phyloP scores from a whole-genome alignment of 345 rosid species.

The Dipteronia dyeriana region DNA sequence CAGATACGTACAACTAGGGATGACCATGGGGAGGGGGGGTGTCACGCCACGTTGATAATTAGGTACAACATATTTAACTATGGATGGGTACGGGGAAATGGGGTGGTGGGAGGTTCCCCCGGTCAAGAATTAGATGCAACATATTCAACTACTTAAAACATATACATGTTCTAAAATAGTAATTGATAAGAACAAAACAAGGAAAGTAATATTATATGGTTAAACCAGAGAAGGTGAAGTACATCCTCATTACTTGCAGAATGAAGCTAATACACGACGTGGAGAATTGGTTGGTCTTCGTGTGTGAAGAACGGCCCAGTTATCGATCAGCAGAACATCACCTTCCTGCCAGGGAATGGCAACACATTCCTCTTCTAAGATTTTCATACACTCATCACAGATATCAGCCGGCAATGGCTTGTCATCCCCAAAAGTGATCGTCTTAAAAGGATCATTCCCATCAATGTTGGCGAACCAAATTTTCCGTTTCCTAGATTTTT shows the following conservation, averaged over 20 bases:
- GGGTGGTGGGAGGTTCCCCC: no score
- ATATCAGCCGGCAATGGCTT: slow-evolving; percentile 58
- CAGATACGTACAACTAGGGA: no score
- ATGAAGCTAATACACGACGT: slow-evolving; percentile 78
- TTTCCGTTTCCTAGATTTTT: slow-evolving; percentile 63
- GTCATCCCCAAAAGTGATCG: slow-evolving; percentile 73
- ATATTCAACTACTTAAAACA: no score
- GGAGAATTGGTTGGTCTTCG: slow-evolving; percentile 77
- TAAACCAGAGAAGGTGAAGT: no score
- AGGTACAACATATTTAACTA: no score
- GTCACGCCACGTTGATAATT: no score
- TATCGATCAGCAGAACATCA: slow-evolving; percentile 71
- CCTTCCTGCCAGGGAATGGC: slow-evolving; percentile 90
- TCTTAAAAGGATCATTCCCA: slow-evolving; percentile 71
- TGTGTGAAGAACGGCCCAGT: slow-evolving; percentile 86
- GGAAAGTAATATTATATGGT: no score
- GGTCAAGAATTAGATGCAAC: no score
- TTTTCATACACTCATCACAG: slow-evolving; percentile 55
- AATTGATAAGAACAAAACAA: no score
- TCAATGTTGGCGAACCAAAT: slow-evolving; percentile 92
- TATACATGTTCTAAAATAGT: no score
- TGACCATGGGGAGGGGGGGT: no score
- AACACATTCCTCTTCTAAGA: slow-evolving; percentile 76
- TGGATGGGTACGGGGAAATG: no score
- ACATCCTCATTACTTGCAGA: slow-evolving; percentile 52